Conservation (phyloP, 2,329 filamentous ascomycete species). For the Fusarium sp. region DNA sequence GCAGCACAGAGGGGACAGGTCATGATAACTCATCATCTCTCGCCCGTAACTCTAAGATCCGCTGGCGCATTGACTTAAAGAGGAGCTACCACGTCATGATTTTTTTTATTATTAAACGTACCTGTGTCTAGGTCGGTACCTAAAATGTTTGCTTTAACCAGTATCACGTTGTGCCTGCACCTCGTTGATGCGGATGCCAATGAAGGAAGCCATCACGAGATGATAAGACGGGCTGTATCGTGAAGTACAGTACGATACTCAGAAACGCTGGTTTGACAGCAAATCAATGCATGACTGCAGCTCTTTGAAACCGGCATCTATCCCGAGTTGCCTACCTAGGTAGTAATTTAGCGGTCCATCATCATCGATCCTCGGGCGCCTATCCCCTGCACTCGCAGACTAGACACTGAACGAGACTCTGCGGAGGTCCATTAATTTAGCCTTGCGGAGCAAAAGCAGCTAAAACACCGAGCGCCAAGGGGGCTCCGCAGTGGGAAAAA, state of each 20-base stretch:
- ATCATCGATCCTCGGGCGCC: constrained; percentile 20
- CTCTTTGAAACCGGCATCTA: constrained; percentile 13
- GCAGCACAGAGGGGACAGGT: background rate
- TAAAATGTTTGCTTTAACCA: background rate
- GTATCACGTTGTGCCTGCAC: background rate
- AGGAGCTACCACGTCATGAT: background rate
- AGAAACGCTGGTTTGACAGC: background rate
- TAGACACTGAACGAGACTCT: constrained; percentile 1
- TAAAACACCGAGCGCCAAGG: constrained; percentile 28
- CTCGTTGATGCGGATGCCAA: background rate
- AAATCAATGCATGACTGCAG: constrained; percentile 21
- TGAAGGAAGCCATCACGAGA: constrained; percentile 7
- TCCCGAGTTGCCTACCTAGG: constrained; percentile 3
- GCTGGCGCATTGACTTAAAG: constrained; percentile 5
- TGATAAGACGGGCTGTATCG: background rate
- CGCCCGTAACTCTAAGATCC: background rate
- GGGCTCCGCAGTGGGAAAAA: constrained; percentile 14
- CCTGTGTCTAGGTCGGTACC: background rate
- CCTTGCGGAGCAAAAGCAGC: constrained; percentile 13
- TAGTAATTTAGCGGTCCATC: constrained; percentile 29
- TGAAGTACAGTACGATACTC: background rate
- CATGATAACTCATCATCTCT: background rate
- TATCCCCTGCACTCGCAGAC: constrained; percentile 18
- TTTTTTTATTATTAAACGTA: background rate
- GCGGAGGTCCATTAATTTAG: constrained; percentile 12